These are phyloP conservation scores for Dothistroma pini DNA, from an alignment of 2,329 filamentous ascomycete genomes.

Conservation along the genomic window DNA sequence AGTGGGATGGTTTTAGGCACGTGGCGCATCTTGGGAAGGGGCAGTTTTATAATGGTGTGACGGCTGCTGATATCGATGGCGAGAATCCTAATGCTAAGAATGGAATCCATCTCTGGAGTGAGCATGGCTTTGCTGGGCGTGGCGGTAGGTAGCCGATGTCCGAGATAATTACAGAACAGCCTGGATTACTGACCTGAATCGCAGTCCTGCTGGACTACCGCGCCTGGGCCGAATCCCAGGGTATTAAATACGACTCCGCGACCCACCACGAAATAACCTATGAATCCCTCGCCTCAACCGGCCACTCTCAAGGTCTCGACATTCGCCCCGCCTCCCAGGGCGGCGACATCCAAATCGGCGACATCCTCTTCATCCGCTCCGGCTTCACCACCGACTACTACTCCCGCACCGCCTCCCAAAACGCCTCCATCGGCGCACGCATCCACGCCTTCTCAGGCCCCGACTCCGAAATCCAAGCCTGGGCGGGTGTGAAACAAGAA, in stretches of 20 bases:
- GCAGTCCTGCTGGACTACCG: conserved; percentile 44
- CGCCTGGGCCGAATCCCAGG: conserved; percentile 40
- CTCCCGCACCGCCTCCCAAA: conserved; percentile 32
- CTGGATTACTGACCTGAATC: background rate
- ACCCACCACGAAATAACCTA: conserved; percentile 43
- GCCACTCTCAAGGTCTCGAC: conserved; percentile 57
- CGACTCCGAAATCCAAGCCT: conserved; percentile 36
- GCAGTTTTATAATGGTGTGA: conserved; percentile 43
- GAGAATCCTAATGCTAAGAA: conserved; percentile 42
- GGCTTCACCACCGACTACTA: conserved; percentile 60
- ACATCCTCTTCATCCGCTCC: conserved; percentile 63
- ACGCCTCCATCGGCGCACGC: conserved; percentile 39
- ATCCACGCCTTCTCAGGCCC: conserved; percentile 44
- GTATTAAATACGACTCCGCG: conserved; percentile 42
- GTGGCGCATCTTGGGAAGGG: conserved; percentile 40
- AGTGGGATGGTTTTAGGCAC: conserved; percentile 47
- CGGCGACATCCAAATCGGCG: conserved; percentile 56
- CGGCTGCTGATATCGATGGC: conserved; percentile 41
- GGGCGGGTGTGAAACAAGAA: conserved; percentile 52
- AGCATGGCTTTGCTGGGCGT: conserved; percentile 45
- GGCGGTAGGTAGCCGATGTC: conserved; percentile 23
- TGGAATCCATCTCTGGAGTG: conserved; percentile 45
- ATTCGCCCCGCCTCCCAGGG: conserved; percentile 55
- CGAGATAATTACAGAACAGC: background rate
- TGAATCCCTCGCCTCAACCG: conserved; percentile 55